Conservation (phyloP, 2,329 filamentous ascomycete species). For the Hymenoscyphus scutula region DNA sequence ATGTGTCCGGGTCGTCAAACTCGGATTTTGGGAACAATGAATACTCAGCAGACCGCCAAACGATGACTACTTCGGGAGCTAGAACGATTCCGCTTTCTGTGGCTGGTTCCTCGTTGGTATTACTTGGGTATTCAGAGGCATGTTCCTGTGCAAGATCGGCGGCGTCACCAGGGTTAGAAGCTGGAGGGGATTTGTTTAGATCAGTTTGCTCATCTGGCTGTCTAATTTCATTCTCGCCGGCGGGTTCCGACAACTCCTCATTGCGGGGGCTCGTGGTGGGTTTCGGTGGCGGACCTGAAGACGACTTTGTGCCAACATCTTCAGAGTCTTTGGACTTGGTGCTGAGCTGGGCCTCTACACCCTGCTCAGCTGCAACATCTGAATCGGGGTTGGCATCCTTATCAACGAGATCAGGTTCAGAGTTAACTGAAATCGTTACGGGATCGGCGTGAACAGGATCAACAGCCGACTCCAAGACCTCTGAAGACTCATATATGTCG, state of each 20-base stretch:
- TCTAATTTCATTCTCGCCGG: background rate
- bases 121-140: slow-evolving; percentile 1
- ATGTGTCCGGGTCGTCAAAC: slow-evolving; percentile 51
- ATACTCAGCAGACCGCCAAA: slow-evolving; percentile 55
- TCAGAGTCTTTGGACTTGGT: background rate
- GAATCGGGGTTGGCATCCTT: background rate
- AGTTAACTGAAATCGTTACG: background rate
- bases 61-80: slow-evolving; percentile 47
- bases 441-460: background rate
- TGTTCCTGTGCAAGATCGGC: background rate
- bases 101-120: background rate
- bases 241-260: background rate
- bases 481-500: background rate
- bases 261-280: background rate
- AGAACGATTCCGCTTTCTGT: background rate
- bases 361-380: background rate
- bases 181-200: slow-evolving; percentile 6
- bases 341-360: background rate
- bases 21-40: slow-evolving; percentile 56
- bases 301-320: background rate
- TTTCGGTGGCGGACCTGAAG: background rate
- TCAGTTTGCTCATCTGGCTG: background rate
- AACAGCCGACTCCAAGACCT: background rate
- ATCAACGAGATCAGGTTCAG: background rate
- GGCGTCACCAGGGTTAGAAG: slow-evolving; percentile 10